A percentile compares a stretch with the other conserved stretches of the same genome.
Evolutionary conservation across 2,329 filamentous ascomycete genomes (phyloP).

Genomic region (Scolecobasidium constrictum): DNA sequence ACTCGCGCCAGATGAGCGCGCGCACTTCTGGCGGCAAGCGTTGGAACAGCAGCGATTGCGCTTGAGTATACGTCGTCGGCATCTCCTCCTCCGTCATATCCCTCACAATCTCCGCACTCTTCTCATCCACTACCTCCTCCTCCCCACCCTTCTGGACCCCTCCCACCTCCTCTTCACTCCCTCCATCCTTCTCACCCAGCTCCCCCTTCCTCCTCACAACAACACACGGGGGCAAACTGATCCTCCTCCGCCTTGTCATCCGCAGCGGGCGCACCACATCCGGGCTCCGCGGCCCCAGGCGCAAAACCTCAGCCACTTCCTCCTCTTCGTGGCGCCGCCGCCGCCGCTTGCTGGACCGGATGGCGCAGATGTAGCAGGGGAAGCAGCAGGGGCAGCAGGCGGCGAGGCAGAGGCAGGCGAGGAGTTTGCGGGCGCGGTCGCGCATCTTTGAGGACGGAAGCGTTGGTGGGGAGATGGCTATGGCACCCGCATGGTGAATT

Average conservation of each 20-base stretch:
- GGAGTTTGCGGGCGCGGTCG: neutral
- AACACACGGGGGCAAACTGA: conserved; percentile 1
- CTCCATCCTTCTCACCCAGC: neutral
- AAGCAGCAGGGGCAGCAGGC: conserved; percentile 6
- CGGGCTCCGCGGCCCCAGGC: conserved; percentile 1
- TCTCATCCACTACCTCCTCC: neutral
- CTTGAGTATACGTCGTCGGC: neutral
- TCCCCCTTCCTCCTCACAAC: neutral
- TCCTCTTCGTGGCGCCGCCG: neutral
- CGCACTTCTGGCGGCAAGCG: conserved; percentile 7
- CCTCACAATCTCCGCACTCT: neutral
- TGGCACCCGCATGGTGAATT: neutral
- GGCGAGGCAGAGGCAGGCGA: neutral
- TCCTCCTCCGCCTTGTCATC: neutral
- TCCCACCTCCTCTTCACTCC: neutral
- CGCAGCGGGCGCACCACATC: conserved; percentile 3
- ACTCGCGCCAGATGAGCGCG: conserved; percentile 4
- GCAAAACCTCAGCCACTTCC: neutral
- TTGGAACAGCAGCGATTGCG: conserved; percentile 1
- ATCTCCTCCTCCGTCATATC: neutral
- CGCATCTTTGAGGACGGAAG: neutral
- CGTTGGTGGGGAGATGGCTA: neutral
- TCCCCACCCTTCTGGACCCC: too few relatives aligned
- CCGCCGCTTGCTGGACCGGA: conserved; percentile 1
- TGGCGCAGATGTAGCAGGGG: conserved; percentile 9